Conservation (phyloP, 805 yeast species). For the Nakazawaea wyomingensis region DNA sequence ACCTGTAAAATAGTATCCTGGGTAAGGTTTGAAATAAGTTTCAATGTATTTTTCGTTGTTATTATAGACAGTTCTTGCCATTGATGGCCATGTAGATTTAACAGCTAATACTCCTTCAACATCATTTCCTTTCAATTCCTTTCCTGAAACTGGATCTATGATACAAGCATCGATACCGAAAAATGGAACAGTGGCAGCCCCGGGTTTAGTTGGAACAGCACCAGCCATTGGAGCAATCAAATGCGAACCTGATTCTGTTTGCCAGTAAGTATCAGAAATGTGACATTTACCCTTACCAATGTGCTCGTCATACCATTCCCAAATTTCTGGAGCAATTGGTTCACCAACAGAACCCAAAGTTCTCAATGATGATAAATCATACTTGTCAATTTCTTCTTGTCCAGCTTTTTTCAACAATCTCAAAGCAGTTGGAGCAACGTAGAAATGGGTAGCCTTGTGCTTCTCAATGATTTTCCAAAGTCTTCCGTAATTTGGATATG, state of each 20-base stretch:
- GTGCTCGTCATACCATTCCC: constrained; percentile 97
- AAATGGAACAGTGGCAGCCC: constrained; percentile 94
- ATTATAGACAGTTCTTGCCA: constrained; percentile 92
- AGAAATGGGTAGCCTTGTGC: constrained; percentile 90
- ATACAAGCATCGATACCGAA: constrained; percentile 90
- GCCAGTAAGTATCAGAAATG: constrained; percentile 97
- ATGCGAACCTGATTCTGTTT: constrained; percentile 96
- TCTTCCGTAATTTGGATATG: constrained; percentile 90
- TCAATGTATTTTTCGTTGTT: constrained; percentile 84
- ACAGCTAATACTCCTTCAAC: constrained; percentile 96
- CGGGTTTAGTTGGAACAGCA: constrained; percentile 91
- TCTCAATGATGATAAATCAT: constrained; percentile 81
- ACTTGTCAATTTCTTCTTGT: constrained; percentile 71
- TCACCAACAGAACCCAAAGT: constrained; percentile 97
- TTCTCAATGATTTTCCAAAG: constrained; percentile 95
- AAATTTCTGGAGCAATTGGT: constrained; percentile 95
- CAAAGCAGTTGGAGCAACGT: constrained; percentile 97
- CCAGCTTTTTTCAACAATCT: constrained; percentile 84
- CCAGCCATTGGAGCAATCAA: constrained; percentile 94
- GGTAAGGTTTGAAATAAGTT: constrained; percentile 89
- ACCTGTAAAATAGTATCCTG: constrained; percentile 93
- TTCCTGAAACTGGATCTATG: constrained; percentile 90
- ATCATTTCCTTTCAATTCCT: constrained; percentile 77
- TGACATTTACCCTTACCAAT: constrained; percentile 89
- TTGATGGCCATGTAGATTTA: constrained; percentile 94